These are phyloP conservation scores for Stenogyne calaminthoides DNA, from an alignment of 305 asterid species.

Conservation along the genomic window DNA sequence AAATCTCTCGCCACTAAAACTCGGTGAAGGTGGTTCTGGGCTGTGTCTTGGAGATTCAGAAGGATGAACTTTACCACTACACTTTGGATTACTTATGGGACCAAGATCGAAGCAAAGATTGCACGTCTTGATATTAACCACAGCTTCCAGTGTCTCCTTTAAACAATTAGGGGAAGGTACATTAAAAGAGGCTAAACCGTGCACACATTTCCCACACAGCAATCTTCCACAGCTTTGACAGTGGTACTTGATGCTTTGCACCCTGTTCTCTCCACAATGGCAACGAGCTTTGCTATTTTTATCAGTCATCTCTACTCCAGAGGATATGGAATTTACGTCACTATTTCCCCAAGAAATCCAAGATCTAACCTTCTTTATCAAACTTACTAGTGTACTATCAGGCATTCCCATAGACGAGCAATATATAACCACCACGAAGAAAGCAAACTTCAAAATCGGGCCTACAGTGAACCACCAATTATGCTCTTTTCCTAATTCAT, in stretches of 20 bases:
- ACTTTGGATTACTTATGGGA: constrained; percentile 40
- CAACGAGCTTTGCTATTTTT: constrained; percentile 38
- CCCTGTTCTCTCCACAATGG: constrained; percentile 45
- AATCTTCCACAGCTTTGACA: constrained; percentile 62
- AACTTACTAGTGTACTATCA: constrained; percentile 38
- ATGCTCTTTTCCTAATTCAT: constrained; percentile 28
- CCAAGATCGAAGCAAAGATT: constrained; percentile 50
- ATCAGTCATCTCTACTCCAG: constrained; percentile 46
- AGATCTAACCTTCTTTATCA: constrained; percentile 62
- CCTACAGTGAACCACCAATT: constrained; percentile 21
- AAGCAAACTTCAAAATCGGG: background rate
- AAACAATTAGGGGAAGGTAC: constrained; percentile 34
- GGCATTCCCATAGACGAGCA: constrained; percentile 63
- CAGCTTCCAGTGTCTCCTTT: constrained; percentile 23
- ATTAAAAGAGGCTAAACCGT: constrained; percentile 39
- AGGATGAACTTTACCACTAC: constrained; percentile 65
- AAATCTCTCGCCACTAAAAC: constrained; percentile 56
- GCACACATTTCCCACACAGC: constrained; percentile 60
- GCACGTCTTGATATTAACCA: constrained; percentile 45
- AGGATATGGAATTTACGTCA: constrained; percentile 31
- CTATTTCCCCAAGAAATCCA: constrained; percentile 59
- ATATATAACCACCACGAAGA: background rate
- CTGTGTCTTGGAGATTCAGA: constrained; percentile 69
- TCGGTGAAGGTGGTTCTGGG: constrained; percentile 71
- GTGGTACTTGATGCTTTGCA: constrained; percentile 45